These are phyloP conservation scores for Amaranthus palmeri DNA, from an alignment of 148 eudicot species.

Conservation along the genomic window DNA sequence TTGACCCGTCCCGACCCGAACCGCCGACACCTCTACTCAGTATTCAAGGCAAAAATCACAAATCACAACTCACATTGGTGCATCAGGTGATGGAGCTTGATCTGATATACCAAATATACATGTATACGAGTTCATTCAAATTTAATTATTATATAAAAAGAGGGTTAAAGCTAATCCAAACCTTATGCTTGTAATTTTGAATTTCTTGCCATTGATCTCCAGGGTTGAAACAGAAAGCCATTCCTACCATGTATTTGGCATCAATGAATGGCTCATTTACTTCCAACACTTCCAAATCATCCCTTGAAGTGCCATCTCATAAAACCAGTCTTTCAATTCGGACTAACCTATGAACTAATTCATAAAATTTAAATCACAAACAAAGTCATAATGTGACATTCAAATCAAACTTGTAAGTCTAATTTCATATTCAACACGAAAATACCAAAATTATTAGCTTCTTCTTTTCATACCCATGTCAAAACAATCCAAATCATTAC, in stretches of 20 bases:
- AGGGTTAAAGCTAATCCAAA: slow-evolving; percentile 7
- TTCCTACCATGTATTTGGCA: slow-evolving; percentile 82
- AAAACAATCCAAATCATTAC: too few relatives aligned
- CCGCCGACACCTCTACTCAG: too few relatives aligned
- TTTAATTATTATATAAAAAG: neutral
- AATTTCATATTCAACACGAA: too few relatives aligned
- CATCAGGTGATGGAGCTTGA: slow-evolving; percentile 72
- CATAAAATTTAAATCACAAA: too few relatives aligned
- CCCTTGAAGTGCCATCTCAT: slow-evolving; percentile 70
- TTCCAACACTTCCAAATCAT: slow-evolving; percentile 91
- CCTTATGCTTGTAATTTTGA: slow-evolving; percentile 78
- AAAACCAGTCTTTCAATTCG: slow-evolving; percentile 89
- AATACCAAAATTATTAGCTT: too few relatives aligned
- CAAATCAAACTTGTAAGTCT: too few relatives aligned
- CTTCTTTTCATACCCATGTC: too few relatives aligned
- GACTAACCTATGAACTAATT: slow-evolving; percentile 60
- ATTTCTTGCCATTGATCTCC: slow-evolving; percentile 81
- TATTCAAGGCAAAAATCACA: neutral
- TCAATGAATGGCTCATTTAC: slow-evolving; percentile 95
- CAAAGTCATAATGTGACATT: too few relatives aligned
- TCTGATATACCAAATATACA: neutral
- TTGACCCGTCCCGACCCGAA: too few relatives aligned
- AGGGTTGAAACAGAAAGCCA: slow-evolving; percentile 40
- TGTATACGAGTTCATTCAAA: neutral
- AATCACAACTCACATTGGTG: slow-evolving; percentile 44